phyloP scores from a whole-genome alignment of 1,284 basidiomycete species.

The Cerioporus squamosus region DNA sequence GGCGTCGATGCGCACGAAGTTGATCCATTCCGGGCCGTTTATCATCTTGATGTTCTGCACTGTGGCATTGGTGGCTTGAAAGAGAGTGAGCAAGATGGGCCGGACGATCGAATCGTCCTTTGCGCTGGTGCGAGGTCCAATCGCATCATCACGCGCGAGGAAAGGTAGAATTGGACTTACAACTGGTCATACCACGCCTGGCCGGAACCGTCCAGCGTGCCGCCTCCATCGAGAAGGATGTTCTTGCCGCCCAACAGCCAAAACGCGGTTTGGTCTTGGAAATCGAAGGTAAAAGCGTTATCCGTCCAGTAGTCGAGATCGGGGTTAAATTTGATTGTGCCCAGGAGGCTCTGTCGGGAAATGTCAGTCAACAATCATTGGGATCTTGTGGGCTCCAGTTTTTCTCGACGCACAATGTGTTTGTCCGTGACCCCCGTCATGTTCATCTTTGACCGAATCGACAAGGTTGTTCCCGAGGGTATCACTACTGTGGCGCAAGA shows the following conservation, averaged over 20 bases:
- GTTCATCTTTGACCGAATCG: slow-evolving; percentile 53
- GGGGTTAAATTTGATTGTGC: slow-evolving; percentile 54
- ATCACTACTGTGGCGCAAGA: slow-evolving; percentile 49
- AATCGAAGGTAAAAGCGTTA: slow-evolving; percentile 58
- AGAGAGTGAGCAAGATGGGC: slow-evolving; percentile 66
- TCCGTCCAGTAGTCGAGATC: slow-evolving; percentile 59
- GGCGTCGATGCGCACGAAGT: slow-evolving; percentile 42
- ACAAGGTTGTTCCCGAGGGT: slow-evolving; percentile 51
- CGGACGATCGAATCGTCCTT: slow-evolving; percentile 50
- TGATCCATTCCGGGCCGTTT: slow-evolving; percentile 57
- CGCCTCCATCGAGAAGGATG: slow-evolving; percentile 59
- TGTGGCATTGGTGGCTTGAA: slow-evolving; percentile 55
- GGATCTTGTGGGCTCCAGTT: not conserved
- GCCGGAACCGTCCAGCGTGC: slow-evolving; percentile 62
- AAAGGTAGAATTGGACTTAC: slow-evolving; percentile 35
- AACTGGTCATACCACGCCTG: slow-evolving; percentile 65
- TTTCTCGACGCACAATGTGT: slow-evolving; percentile 50
- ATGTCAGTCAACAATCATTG: not conserved
- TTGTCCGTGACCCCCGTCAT: slow-evolving; percentile 56
- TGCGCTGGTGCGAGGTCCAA: slow-evolving; percentile 19
- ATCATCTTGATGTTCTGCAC: slow-evolving; percentile 51
- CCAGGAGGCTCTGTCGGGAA: slow-evolving; percentile 46
- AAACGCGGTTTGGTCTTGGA: slow-evolving; percentile 63
- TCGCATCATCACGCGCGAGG: not conserved
- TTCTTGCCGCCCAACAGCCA: slow-evolving; percentile 68